phyloP scores from a whole-genome alignment of 1,284 basidiomycete genomes.

The Schizophyllum commune region DNA sequence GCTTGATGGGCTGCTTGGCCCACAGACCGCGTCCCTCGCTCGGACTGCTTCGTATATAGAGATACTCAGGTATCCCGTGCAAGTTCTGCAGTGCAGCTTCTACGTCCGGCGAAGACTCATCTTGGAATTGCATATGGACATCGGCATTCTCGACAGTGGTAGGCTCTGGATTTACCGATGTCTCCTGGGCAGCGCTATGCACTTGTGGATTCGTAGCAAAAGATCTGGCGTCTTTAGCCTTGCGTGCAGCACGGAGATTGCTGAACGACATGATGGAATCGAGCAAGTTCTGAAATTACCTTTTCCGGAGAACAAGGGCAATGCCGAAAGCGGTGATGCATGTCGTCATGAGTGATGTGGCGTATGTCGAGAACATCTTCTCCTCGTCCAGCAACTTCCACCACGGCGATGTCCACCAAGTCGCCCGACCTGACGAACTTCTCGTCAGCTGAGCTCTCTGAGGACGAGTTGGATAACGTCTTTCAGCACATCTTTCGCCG shows the following conservation, averaged over 20 bases:
- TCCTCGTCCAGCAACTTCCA: not conserved
- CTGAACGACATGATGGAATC: not conserved
- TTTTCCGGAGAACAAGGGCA: not conserved
- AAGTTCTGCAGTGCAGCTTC: not conserved
- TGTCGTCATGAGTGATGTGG: not conserved
- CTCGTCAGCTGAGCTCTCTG: slow-evolving; percentile 22
- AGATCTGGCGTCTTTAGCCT: not conserved
- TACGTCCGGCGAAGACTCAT: not conserved
- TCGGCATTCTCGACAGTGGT: not conserved
- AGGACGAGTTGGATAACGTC: slow-evolving; percentile 26
- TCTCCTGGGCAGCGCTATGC: not conserved
- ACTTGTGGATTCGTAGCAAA: not conserved
- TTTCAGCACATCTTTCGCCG: slow-evolving; percentile 39
- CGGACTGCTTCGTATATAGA: not conserved
- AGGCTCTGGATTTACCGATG: not conserved
- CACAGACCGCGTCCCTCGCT: not conserved
- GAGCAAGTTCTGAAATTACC: not conserved
- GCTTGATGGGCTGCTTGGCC: not conserved
- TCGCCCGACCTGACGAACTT: not conserved
- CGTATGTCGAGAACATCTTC: not conserved
- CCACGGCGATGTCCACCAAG: not conserved
- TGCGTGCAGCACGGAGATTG: not conserved
- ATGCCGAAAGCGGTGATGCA: not conserved
- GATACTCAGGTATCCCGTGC: not conserved
- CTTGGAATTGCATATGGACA: not conserved